A percentile compares a stretch with the other conserved stretches of the same genome.
Evolutionary conservation across 2,329 filamentous ascomycete species (phyloP).

Genomic region (Exophiala sp.): DNA sequence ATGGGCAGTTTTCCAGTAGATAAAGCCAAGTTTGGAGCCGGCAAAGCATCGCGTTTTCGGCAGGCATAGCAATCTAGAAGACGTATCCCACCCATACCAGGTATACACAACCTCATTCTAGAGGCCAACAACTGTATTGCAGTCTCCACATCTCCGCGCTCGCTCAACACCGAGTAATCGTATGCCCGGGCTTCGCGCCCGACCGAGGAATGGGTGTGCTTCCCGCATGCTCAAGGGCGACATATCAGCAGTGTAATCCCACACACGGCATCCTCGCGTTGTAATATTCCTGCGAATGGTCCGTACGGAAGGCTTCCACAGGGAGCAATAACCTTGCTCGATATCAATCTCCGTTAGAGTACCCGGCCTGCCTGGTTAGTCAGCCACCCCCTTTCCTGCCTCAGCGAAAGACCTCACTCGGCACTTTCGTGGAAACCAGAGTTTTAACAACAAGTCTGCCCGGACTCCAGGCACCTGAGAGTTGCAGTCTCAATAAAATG

Average conservation of each 20-base stretch:
- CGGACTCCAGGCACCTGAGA: too few species aligned
- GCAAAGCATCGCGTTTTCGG: slow-evolving; percentile 31
- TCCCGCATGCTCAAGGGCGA: slow-evolving; percentile 36
- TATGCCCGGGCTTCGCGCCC: slow-evolving; percentile 36
- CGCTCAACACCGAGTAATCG: slow-evolving; percentile 36
- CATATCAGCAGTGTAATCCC: slow-evolving; percentile 14
- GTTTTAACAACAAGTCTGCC: too few species aligned
- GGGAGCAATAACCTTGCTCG: slow-evolving; percentile 3
- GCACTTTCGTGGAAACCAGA: too few species aligned
- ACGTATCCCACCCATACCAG: slow-evolving; percentile 35
- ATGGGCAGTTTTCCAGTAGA: slow-evolving; percentile 33
- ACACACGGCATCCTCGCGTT: slow-evolving; percentile 17
- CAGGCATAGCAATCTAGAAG: slow-evolving; percentile 35
- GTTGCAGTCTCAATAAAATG: too few species aligned
- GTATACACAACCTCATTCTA: slow-evolving; percentile 34
- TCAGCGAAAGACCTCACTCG: too few species aligned
- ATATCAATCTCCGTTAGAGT: too few species aligned
- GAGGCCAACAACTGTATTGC: slow-evolving; percentile 32
- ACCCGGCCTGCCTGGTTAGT: too few species aligned
- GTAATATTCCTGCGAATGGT: slow-evolving; percentile 17
- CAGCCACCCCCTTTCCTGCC: too few species aligned
- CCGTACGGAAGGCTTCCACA: slow-evolving; percentile 21
- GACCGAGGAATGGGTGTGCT: slow-evolving; percentile 36
- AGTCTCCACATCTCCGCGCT: slow-evolving; percentile 27
- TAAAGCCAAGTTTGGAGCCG: slow-evolving; percentile 36